Base-by-base conservation (phyloP, 805 yeast species). In the Ogataea zsoltii region DNA sequence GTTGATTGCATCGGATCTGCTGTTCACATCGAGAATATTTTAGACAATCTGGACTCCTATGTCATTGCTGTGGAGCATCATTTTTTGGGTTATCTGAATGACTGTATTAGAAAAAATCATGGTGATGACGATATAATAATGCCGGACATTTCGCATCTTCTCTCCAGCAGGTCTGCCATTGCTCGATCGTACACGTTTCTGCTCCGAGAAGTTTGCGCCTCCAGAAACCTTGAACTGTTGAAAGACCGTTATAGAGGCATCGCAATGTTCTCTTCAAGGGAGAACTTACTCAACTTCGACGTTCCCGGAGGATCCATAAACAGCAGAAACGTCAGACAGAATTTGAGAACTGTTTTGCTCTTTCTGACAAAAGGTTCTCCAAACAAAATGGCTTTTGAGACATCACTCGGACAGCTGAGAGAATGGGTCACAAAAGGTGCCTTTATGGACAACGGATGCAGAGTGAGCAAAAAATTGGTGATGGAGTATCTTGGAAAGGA, bases 391-490 rank as follows among this genome's bases (percentile, higher is more conserved):
- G 25, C 13, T 86, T 23, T 75, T 89, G 58, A 74, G 83, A 28
- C 85, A 80, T 67, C 75, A 83, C 56, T 79, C 4, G 25, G 16
- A 7, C 49, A 42, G 21, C 18, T 49, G 30, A 21, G 25, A 28
- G 42, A 84, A 78, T 84, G 90, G 90, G 83, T 82, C 43, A 76
- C 77, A 50, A 87, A 82, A 65, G 78, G 79, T 31, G 77, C 77
- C 46, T 57, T 56, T 33, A 60, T 60, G 50, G 76, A 75, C 51
- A 72, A 72, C 50, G 88, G 88, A 48, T 65, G 64, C 52, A 66
- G 62, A 48, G 71, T 84, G 48, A 75, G 80, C 59, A 72, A 74
- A 61, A 75, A 70, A 17, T 77, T 76, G 58, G 77, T 81, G 25
- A 56, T 65, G 38, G 60, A 67, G 57, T 68, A 81, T 44, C 73